Base-by-base conservation (phyloP, 208 protist genomes). In the Wallacemonas sp. region DNA sequence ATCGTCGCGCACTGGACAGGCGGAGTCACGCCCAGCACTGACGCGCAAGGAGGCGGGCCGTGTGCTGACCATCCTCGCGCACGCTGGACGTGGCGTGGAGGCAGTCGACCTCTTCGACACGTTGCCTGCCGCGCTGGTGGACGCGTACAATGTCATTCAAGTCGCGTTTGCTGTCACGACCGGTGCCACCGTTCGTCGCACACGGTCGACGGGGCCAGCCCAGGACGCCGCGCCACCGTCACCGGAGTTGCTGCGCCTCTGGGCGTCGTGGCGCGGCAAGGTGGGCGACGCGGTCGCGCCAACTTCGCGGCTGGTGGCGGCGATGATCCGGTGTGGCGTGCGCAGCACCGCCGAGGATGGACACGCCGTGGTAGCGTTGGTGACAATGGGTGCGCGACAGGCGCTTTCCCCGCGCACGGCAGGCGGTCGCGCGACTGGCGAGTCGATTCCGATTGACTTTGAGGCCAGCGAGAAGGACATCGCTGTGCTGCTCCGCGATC, bases 81-180 rank as follows among this genome's bases (percentile, higher is more conserved):
- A 72, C 59, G 82, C 72, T 0, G 65, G 57, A 5, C 79, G 82
- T 20, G 89, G 88, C 78, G 2, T 28, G 0, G 88, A 86, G 63
- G 74, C 85, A 22, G 71, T 88, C 12, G 38, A 45, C 11, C 63
- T 89, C 39, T 89, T 89, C 65, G 57, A 76, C 36, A 31, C 38
- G 3, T 52, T 77, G 3, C 62, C 54, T 2, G 33, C 72, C 1
- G 22, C 2, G 12, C 81, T 31, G 14, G 39, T 88, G 7, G 88
- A 94, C 72, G 76, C 72, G 14, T 89, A 82, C 48, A 65, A 86
- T 11, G 78, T 88, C 48, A 63, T 82, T 39, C 82, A 89, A 70
- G 71, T 81, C 0, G 72, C 66, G 44, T 86, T 77, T 63, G 77
- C 85, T 12, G 45, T 90, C 31, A 25, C 78, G 10, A 41, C 52